Base-by-base conservation (phyloP, 345 rosid species). In the Anastatica hierochuntica region DNA sequence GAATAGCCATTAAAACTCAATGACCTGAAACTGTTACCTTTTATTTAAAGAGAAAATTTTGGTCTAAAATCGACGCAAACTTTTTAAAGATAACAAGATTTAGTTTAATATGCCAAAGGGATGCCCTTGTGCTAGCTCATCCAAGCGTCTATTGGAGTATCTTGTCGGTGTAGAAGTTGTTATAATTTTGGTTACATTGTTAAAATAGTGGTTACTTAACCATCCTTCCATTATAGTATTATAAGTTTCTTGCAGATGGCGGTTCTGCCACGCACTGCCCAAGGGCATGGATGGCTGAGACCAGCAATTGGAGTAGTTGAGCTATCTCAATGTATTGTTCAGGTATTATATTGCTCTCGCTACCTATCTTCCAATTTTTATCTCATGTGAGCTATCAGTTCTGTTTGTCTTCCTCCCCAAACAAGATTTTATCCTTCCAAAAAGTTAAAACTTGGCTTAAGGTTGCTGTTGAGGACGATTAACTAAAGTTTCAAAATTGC, bases 201-300 rank as follows among this genome's bases (percentile, higher is more conserved):
- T 54, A 38, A 29, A 29, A 54, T 15, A 14, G 47, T 49, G 29
- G 21, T 35, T 43, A 56, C 45, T 49, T 48, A 33, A 27, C 26
- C 33, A 33, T 11, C 30, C 57, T 27, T 36, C 33, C 10, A 6
- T 21, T 29, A 54, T 49, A 56, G 43, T 24, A 33, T 55, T 50
- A 21, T 55, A 19, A 38, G 46, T 8, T 37, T 56, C 38, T 23
- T 71, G 67, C 80, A 94, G 99, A 85, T 94, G 97, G 97, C 99
- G 5, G 73, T 94, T 61, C 68, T 77, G 56, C 97, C 97, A 1
- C 97, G 89, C 23, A 83, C 83, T 53, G 67, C 88, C 19, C 94
- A 80, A 72, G 95, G 90, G 46, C 94, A 81, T 79, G 99, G 99
- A 70, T 88, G 99, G 99, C 77, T 88, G 65, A 85, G 99, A 71